Percentiles rank a stretch among this genome's conserved stretches.
Evolutionary conservation across 208 protist genomes (phyloP).

Genomic region (Trypanosoma melophagium): DNA sequence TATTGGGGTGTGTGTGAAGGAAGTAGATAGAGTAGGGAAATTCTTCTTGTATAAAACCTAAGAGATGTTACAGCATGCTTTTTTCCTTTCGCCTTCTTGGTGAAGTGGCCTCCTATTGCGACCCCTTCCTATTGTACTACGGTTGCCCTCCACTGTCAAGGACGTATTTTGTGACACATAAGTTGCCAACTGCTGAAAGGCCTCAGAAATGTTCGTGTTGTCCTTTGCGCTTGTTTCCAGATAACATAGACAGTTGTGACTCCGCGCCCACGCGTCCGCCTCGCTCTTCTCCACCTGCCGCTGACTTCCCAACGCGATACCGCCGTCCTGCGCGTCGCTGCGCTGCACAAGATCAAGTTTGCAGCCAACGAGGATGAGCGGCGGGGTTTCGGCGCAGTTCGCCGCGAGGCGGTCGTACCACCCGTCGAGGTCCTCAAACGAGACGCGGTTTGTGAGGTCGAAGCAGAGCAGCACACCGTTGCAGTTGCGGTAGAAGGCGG

Average conservation of each 20-base stretch:
- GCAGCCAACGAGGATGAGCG: conserved; percentile 83
- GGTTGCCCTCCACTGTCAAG: conserved; percentile 29
- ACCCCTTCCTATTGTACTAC: conserved; percentile 5
- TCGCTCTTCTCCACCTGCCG: conserved; percentile 80
- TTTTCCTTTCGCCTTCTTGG: conserved; percentile 11
- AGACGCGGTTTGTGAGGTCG: conserved; percentile 93
- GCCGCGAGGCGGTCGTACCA: conserved; percentile 77
- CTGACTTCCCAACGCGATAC: conserved; percentile 73
- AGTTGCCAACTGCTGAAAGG: conserved; percentile 84
- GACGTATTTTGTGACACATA: conserved; percentile 54
- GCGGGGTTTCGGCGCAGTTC: conserved; percentile 63
- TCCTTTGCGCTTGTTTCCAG: conserved; percentile 88
- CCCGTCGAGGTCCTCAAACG: conserved; percentile 87
- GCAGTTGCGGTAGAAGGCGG: conserved; percentile 92
- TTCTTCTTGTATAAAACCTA: conserved; percentile 8
- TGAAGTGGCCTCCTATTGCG: conserved; percentile 18
- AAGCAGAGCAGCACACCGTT: conserved; percentile 95
- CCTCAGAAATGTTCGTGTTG: conserved; percentile 83
- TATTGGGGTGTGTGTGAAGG: too few relatives aligned
- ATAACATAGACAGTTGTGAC: conserved; percentile 78
- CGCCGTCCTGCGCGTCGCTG: conserved; percentile 46
- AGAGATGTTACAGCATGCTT: conserved; percentile 23
- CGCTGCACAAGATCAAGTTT: conserved; percentile 82
- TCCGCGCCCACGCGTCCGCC: conserved; percentile 77
- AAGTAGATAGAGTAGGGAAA: not conserved